phyloP scores from a whole-genome alignment of 768 basidiomycete species.

The Mycena amicta region DNA sequence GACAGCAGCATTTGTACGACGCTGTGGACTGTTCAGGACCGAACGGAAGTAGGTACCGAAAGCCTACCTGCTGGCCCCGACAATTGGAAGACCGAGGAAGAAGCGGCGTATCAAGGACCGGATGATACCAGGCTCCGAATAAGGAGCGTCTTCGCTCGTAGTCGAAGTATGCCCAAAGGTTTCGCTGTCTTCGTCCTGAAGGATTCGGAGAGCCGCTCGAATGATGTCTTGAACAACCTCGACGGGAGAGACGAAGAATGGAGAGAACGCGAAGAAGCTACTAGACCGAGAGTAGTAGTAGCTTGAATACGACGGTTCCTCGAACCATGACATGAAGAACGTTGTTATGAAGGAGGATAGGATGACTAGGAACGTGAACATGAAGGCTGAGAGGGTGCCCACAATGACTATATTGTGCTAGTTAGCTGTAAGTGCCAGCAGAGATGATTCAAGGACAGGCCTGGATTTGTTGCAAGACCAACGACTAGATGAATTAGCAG shows the following conservation, averaged over 20 bases:
- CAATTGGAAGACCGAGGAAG: constrained; percentile 73
- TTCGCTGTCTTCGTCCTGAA: constrained; percentile 56
- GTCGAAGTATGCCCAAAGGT: constrained; percentile 28
- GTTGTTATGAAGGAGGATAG: constrained; percentile 71
- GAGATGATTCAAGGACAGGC: constrained; percentile 40
- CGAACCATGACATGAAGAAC: constrained; percentile 63
- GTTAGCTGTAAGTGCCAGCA: constrained; percentile 7
- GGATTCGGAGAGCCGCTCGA: constrained; percentile 61
- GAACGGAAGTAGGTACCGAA: not conserved
- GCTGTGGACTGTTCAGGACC: not conserved
- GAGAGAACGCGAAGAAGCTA: constrained; percentile 39
- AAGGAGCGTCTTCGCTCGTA: constrained; percentile 21
- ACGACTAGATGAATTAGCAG: constrained; percentile 34
- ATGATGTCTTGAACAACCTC: constrained; percentile 64
- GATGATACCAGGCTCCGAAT: constrained; percentile 46
- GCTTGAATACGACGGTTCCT: constrained; percentile 45
- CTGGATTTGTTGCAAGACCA: constrained; percentile 78
- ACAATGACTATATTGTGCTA: constrained; percentile 54
- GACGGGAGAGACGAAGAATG: constrained; percentile 51
- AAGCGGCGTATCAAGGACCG: constrained; percentile 68
- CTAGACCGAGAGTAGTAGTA: constrained; percentile 31
- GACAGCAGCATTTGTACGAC: constrained; percentile 72
- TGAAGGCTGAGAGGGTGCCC: constrained; percentile 56
- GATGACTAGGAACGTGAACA: constrained; percentile 70
- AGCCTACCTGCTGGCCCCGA: constrained; percentile 65